Evolutionary conservation across 768 basidiomycete species (phyloP).

Genomic region (Boletus huronensis): DNA sequence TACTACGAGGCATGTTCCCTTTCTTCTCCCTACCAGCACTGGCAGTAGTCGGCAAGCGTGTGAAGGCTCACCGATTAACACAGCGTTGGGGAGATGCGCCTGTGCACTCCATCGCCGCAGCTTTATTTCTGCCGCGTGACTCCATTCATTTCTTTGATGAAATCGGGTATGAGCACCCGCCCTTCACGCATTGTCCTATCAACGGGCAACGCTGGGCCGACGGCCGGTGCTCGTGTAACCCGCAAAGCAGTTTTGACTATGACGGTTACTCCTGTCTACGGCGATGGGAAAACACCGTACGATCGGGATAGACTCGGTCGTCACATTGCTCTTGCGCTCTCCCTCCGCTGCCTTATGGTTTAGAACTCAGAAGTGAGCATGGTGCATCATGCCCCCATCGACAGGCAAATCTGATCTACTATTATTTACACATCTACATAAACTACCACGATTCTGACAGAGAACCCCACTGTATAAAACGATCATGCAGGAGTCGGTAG

Average conservation of each 20-base stretch:
- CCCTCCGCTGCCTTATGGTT: background rate
- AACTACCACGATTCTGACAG: background rate
- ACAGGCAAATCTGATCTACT: background rate
- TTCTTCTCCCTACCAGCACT: background rate
- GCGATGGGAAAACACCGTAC: constrained; percentile 17
- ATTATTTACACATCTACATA: background rate
- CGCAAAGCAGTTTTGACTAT: constrained; percentile 23
- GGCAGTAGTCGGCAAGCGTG: background rate
- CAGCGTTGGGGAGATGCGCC: constrained; percentile 94
- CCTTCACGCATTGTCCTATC: constrained; percentile 26
- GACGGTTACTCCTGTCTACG: constrained; percentile 28
- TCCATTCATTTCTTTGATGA: constrained; percentile 95
- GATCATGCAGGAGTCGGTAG: background rate
- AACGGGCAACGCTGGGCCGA: constrained; percentile 17
- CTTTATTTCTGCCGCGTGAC: constrained; percentile 81
- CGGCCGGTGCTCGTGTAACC: constrained; percentile 27
- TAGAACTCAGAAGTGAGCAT: background rate
- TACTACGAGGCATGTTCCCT: constrained; percentile 67
- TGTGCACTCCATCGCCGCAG: constrained; percentile 88
- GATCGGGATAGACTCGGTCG: background rate
- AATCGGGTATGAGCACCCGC: constrained; percentile 50
- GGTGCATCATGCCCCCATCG: background rate
- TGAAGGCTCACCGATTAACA: background rate
- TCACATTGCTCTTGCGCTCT: background rate
- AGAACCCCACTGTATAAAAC: constrained; percentile 4